Base-by-base conservation (phyloP, 2,329 filamentous ascomycete genomes). In the Xylaria sp. region DNA sequence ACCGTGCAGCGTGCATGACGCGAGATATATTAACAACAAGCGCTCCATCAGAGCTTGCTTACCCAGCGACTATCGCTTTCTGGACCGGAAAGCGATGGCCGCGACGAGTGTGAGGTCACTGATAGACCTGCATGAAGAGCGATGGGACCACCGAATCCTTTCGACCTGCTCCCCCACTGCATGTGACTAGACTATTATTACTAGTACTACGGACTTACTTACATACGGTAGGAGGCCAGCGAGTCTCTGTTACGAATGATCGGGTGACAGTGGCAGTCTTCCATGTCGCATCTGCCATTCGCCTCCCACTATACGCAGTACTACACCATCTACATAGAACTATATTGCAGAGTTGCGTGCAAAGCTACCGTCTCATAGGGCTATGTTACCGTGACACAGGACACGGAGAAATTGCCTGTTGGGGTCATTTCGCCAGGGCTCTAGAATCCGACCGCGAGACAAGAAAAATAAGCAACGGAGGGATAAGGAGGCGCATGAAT, bases 311-410 rank as follows among this genome's bases (percentile, higher is more conserved):
- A n/a, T n/a, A n/a, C n/a, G n/a, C n/a, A n/a, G 29, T 31, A 3
- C 29, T 31, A 31, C 29, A 31, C 4, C 7, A 31, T 7, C 29
- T 31, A 31, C 29, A 31, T 31, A 7, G 3, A 31, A 7, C 29
- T 4, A 4, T 31, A 31, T 31, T 31, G 7, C 29, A 31, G 7
- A 31, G 29, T 31, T 7, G 29, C 29, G 3, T 45, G 39, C n/a
- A n/a, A 22, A n/a, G n/a, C 42, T 45, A 22, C 42, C 42, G 42
- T 45, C n/a, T 45, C 20, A 22, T 22, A 45, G 42, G n/a, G 7
- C n/a, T 45, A 44, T 45, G 42, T 25, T 45, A 22, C 42, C 42
- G n/a, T 45, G 42, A 45, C 42, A 45, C n/a, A 20, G n/a, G 42
- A 45, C 42, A 22, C 42, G 42, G 42, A 22, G n/a, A 20, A 22